These are phyloP conservation scores for Urostyla sp. DNA, from an alignment of 73 alveolate species.

Conservation along the genomic window DNA sequence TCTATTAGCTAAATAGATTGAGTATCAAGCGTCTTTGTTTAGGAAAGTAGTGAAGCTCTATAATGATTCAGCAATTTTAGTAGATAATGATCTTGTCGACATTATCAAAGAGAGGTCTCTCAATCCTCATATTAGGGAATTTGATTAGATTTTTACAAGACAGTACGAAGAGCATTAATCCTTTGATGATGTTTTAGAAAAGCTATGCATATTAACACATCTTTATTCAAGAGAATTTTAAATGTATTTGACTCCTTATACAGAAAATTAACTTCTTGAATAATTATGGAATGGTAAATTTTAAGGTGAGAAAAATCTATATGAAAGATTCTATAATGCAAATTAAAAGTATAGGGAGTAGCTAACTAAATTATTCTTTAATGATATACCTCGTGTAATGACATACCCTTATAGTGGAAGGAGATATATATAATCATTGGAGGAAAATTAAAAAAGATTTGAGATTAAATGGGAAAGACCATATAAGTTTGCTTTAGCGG, in stretches of 20 bases:
- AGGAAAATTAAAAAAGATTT: constrained; percentile 2
- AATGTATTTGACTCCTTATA: neutral
- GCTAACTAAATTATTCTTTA: neutral
- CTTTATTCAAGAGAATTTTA: neutral
- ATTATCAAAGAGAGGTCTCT: neutral
- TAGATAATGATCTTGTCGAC: neutral
- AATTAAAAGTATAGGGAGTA: neutral
- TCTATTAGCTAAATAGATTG: neutral
- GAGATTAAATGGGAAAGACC: constrained; percentile 33
- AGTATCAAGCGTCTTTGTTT: constrained; percentile 26
- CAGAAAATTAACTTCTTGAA: neutral
- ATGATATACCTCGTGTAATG: constrained; percentile 7
- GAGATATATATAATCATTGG: constrained; percentile 24
- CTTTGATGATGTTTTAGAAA: constrained; percentile 6
- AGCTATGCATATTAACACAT: constrained; percentile 19
- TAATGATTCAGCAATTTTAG: constrained; percentile 28
- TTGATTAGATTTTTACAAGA: constrained; percentile 41
- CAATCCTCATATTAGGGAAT: constrained; percentile 37
- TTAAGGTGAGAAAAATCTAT: neutral
- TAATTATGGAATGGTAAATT: constrained; percentile 25
- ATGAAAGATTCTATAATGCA: neutral
- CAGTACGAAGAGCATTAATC: neutral
- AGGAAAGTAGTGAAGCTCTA: constrained; percentile 40
- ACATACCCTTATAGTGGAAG: neutral
- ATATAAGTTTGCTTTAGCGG: constrained; percentile 13